phyloP scores from a whole-genome alignment of 2,329 filamentous ascomycete genomes.

The Sclerotinia borealis region DNA sequence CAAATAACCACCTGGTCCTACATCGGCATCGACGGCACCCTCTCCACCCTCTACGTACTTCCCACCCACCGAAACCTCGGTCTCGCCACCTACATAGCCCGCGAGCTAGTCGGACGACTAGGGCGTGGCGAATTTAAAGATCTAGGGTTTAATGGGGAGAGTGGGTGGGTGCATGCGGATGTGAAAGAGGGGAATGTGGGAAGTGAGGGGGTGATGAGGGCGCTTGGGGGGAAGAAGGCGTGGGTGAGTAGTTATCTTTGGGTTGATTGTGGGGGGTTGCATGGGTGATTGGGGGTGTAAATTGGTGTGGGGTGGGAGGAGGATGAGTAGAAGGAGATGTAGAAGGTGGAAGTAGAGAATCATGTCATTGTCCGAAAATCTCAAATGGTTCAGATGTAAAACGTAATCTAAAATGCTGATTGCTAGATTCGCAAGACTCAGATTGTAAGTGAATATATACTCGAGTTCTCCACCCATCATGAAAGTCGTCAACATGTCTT shows the following conservation, averaged over 20 bases:
- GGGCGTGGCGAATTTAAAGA: conserved; percentile 23
- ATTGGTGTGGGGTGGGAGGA: no score
- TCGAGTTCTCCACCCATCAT: background rate
- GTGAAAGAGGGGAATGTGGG: conserved; percentile 27
- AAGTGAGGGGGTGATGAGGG: conserved; percentile 31
- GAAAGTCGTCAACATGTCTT: background rate
- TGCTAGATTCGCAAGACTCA: background rate
- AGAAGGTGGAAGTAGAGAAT: no score
- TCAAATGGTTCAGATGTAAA: no score
- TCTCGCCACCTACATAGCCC: conserved; percentile 25
- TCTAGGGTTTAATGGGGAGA: conserved; percentile 25
- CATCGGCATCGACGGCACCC: no score
- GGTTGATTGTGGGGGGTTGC: conserved; percentile 22
- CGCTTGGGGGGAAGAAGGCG: conserved; percentile 20
- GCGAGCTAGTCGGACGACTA: conserved; percentile 20
- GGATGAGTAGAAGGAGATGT: no score
- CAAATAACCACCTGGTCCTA: conserved; percentile 2
- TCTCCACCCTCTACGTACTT: conserved; percentile 30
- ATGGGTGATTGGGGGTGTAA: no score
- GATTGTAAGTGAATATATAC: background rate
- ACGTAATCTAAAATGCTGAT: background rate
- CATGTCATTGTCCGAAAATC: no score
- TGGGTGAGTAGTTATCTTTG: conserved; percentile 25
- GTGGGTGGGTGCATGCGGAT: conserved; percentile 30
- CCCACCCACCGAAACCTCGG: conserved; percentile 26